Evolutionary conservation across 352 stramenopile species (phyloP), one percentile per base, ranked within the genome.

Genomic region (Phytophthora rubi): DNA sequence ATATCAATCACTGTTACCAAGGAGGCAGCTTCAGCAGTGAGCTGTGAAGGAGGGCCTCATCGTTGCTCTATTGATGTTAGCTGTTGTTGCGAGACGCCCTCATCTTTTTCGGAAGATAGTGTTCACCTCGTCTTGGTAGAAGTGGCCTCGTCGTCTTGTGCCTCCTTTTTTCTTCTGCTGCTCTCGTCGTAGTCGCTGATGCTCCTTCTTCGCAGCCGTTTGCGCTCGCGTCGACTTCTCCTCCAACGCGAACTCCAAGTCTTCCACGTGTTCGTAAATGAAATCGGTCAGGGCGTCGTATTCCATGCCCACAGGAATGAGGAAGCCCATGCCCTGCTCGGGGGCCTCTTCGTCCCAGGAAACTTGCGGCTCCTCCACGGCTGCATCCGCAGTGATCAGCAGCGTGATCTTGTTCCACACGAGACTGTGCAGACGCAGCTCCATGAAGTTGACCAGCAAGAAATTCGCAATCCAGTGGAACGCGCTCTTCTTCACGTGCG

Each of bases 381-480:
- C 61, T 13, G 59, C 47, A 15, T 93, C 83, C 1, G 75, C 66
- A 26, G 82, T 91, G 23, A 94, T 59, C 10, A 94, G 72, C 16
- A 95, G 75, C 65, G 86, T 82, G 26, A 94, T 73, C 59, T 92
- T 92, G 75, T 95, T 95, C 88, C 86, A 95, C 61, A 95, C 85
- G 32, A 93, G 81, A 56, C 80, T 85, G 68, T 93, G 85, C 16
- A 95, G 70, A 51, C 84, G 79, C 45, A 95, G 65, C 51, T 94
- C 86, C 83, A 92, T 91, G 67, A 95, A 95, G 65, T 95, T 86
- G 48, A 88, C 70, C 3, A 95, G 77, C n/a, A 95, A 62, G 4
- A 90, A 68, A 60, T 92, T 91, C 16, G 85, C 88, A 44, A 95
- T 79, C 86, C 88, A 94, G 56, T 85, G 80, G 61, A 92, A 95